Conservation (phyloP, 805 yeast genomes). For the Kodamaea neixiangensis region DNA sequence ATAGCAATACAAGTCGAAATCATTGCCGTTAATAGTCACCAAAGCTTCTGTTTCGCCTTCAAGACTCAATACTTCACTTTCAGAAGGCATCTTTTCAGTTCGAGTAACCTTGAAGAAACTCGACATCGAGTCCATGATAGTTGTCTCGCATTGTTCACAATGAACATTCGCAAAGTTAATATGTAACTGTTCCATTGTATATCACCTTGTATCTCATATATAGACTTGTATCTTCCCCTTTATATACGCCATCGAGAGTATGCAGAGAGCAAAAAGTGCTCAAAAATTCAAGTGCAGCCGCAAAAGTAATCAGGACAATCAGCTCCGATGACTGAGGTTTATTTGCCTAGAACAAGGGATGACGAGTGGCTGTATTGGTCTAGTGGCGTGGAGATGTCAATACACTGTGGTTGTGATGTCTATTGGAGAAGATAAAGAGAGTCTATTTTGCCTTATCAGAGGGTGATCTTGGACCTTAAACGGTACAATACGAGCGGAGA, state of each 20-base stretch:
- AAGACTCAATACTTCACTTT: constrained; percentile 11
- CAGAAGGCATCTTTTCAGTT: constrained; percentile 12
- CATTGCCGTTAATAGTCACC: constrained; percentile 23
- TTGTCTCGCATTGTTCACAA: constrained; percentile 52
- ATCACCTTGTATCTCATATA: neutral
- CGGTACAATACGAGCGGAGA: constrained; percentile 23
- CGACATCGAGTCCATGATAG: constrained; percentile 32
- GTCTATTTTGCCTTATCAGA: neutral
- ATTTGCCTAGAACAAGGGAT: neutral
- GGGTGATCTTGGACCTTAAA: neutral
- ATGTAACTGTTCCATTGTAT: constrained; percentile 23
- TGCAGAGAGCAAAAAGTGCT: constrained; percentile 10
- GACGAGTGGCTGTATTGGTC: too few relatives aligned
- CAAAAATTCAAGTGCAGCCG: too few relatives aligned
- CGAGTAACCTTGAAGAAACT: constrained; percentile 17
- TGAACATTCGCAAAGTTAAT: constrained; percentile 49
- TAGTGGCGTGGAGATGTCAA: too few relatives aligned
- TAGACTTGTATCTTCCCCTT: too few relatives aligned
- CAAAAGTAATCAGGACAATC: neutral
- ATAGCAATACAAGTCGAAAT: constrained; percentile 27
- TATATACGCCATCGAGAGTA: too few relatives aligned
- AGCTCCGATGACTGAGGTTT: neutral
- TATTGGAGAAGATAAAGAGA: too few relatives aligned
- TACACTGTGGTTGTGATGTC: neutral
- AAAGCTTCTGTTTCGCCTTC: constrained; percentile 15